Conservation (phyloP, 225 moss, liverwort and hornwort genomes). For the Rhytidiadelphus loreus region DNA sequence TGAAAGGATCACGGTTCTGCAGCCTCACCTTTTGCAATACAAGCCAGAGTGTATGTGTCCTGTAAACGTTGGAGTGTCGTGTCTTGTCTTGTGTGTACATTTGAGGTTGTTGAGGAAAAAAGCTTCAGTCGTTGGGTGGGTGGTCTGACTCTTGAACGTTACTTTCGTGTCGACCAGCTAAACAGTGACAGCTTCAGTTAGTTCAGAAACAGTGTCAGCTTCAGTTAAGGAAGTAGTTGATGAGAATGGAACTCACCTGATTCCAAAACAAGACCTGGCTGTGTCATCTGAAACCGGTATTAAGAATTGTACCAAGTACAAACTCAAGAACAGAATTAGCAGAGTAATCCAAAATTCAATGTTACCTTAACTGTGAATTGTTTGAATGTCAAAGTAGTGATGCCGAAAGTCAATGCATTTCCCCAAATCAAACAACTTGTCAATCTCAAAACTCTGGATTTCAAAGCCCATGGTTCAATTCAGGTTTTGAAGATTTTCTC, state of each 20-base stretch:
- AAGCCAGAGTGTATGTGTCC: background rate
- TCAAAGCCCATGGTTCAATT: background rate
- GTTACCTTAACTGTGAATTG: background rate
- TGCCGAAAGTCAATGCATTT: background rate
- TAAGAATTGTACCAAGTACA: background rate
- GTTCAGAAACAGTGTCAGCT: background rate
- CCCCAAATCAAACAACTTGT: background rate
- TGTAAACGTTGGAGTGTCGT: background rate
- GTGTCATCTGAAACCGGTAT: background rate
- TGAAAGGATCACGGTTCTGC: no score
- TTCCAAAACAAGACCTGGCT: background rate
- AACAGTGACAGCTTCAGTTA: background rate
- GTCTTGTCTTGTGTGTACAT: background rate
- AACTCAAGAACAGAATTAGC: background rate
- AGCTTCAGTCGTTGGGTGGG: background rate
- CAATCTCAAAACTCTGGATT: background rate
- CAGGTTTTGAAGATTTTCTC: background rate
- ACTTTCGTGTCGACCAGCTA: background rate
- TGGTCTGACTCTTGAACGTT: background rate
- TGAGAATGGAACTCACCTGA: background rate
- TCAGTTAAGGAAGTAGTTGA: background rate
- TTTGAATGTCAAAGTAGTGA: background rate
- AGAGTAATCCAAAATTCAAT: background rate
- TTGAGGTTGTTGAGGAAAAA: background rate
- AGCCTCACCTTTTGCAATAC: background rate